These are phyloP conservation scores for Solanum chilense DNA, from an alignment of 257 asterid genomes.

Conservation along the genomic window DNA sequence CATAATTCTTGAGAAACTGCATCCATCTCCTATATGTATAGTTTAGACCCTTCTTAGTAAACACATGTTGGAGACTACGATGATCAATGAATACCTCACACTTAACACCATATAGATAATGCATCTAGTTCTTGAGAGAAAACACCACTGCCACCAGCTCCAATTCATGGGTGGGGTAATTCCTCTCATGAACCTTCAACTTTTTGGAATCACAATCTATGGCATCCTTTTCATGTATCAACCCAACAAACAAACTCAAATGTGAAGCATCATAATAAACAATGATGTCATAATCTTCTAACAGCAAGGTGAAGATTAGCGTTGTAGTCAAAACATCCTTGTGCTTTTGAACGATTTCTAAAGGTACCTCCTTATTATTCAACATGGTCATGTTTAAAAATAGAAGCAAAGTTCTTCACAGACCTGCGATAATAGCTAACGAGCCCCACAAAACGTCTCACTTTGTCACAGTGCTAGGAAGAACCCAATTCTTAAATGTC, in stretches of 20 bases:
- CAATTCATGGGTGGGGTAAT: background rate
- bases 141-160: background rate
- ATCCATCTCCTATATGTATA: background rate
- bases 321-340: background rate
- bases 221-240: background rate
- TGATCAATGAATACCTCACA: background rate
- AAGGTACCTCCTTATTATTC: background rate
- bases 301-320: background rate
- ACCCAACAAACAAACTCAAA: background rate
- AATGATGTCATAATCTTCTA: too few species aligned
- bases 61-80: too few species aligned
- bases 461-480: background rate
- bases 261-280: background rate
- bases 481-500: background rate
- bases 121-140: background rate
- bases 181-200: background rate
- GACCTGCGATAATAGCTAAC: background rate
- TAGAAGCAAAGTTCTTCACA: background rate
- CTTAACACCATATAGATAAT: background rate
- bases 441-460: background rate
- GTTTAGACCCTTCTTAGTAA: background rate
- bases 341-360: background rate
- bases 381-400: background rate
- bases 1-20: background rate
- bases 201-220: background rate